phyloP scores from a whole-genome alignment of 495 filamentous ascomycete species.

The Usnea hakonensis region DNA sequence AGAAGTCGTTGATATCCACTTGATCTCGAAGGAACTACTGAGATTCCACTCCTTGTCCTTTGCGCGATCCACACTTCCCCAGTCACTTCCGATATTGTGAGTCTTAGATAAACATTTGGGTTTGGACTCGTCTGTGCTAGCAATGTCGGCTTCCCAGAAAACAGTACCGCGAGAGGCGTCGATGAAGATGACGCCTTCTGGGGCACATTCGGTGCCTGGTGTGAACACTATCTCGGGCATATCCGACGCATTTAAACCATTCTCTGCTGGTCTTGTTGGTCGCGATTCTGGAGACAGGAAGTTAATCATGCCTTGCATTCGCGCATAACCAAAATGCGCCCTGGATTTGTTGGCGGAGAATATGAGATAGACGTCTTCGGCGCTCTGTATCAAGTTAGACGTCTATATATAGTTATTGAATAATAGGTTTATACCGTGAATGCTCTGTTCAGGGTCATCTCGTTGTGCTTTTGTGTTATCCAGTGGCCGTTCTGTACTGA shows the following conservation, averaged over 20 bases:
- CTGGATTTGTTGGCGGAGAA: slow-evolving; percentile 98
- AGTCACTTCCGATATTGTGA: slow-evolving; percentile 31
- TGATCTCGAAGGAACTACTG: slow-evolving; percentile 86
- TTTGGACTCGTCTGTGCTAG: slow-evolving; percentile 38
- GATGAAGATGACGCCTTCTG: slow-evolving; percentile 82
- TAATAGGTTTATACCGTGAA: slow-evolving; percentile 55
- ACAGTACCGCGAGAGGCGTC: slow-evolving; percentile 88
- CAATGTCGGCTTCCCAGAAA: slow-evolving; percentile 82
- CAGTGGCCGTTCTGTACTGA: too few relatives aligned
- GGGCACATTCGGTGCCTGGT: slow-evolving; percentile 69
- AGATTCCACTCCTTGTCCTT: slow-evolving; percentile 51
- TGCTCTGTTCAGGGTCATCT: slow-evolving; percentile 58
- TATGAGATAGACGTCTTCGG: slow-evolving; percentile 83
- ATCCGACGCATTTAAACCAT: slow-evolving; percentile 49
- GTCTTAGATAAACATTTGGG: slow-evolving; percentile 30
- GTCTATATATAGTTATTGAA: slow-evolving; percentile 8
- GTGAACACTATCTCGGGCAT: slow-evolving; percentile 70
- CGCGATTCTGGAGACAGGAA: slow-evolving; percentile 58
- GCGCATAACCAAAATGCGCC: slow-evolving; percentile 92
- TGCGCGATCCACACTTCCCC: slow-evolving; percentile 34
- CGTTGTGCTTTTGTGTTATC: too few relatives aligned
- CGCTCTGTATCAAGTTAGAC: slow-evolving; percentile 42
- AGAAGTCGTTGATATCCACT: slow-evolving; percentile 81
- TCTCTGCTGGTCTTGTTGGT: slow-evolving; percentile 51
- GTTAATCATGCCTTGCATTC: slow-evolving; percentile 84